Base-by-base conservation (phyloP, 805 yeast species). In the Kodamaea jinghongensis region DNA sequence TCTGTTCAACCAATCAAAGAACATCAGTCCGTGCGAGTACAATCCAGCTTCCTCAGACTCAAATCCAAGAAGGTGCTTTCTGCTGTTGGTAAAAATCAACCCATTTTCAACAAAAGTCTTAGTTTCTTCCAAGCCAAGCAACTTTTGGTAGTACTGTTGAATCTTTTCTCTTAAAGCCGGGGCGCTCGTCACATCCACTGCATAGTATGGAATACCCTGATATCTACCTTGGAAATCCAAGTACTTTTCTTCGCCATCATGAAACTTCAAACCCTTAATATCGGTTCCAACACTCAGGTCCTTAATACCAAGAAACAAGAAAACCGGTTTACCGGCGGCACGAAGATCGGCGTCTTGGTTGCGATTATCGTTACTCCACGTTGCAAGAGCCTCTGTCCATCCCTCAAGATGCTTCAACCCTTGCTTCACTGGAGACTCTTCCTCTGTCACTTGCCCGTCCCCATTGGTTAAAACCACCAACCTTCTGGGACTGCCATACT, bases 1-100 rank as follows among this genome's bases (percentile, higher is more conserved):
- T 38, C 87, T 78, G 39, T 64, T 60, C 34, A 86, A 67, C 96
- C 97, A 91, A 60, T 90, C 96, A 39, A 89, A 54, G 55, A 80
- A 85, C 81, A 85, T 87, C 43, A 83, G 78, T 0, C 86, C 91
- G 54, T 90, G 93, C 2, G 95, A 82, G 47, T 78, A 82, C 15
- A 88, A 56, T 2, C 87, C 78, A 0, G 88, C 83, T 37, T 83
- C 84, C 13, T 41, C 45, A 27, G 51, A 46, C 30, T 55, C 51
- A 41, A 69, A 65, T 8, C 60, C 58, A 40, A 71, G 53, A 31
- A 55, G 52, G 42, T 69, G 68, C 33, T 62, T 65, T 37, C 72
- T 44, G 4, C 71, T 57, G 30, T 52, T 48, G n/a, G 65, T 54
- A 49, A 56, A 71, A 32, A 59, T 55, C 43, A 45, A 28, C 3